Evolutionary conservation across 129 eudicot genomes (phyloP), one percentile per base, ranked within the genome.

Genomic region (Flaveria trinervia): DNA sequence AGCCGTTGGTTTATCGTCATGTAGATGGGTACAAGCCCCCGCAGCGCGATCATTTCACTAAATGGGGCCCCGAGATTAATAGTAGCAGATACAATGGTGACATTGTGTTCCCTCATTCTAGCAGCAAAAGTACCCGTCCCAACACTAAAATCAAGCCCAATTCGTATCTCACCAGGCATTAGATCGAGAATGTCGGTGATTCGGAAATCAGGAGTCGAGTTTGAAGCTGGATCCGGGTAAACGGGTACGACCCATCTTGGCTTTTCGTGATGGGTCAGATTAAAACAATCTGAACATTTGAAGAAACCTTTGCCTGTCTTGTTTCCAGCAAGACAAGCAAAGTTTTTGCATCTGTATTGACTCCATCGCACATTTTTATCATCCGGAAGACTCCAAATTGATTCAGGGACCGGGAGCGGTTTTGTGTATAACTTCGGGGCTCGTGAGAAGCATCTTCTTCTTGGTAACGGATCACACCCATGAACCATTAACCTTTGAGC

Each of bases 41-140:
- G 86, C 15, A 90, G 90, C 28, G 96, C 92, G 3, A 90, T 87
- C 87, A 80, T 85, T 79, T 90, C 96, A 33, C 76, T 90, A 48
- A 87, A 90, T 0, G 96, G 96, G 1, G 96, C 96, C 7, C 92
- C 96, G 1, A 87, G 86, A 72, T 87, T 90, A 25, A 90, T 83
- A 7, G 83, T 51, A 7, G 90, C 88, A 5, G 92, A 83, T 18
- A 87, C 80, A 15, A 90, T 72, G 0, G 90, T 90, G 33, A 90
- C 92, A 41, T 90, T 90, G 13, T 68, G 83, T 36, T 83, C 96
- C 59, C 86, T 76, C 92, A 90, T 90, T 65, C 96, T 83, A 7
- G 92, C 92, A 16, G 96, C 96, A 64, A 90, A 90, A 4, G 90
- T 90, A 22, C 88, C 96, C 1, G 88, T 90, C 14, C 96, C 96